Evolutionary conservation across 2,329 filamentous ascomycete genomes (phyloP), one percentile per base, ranked within the genome.

Genomic region (Neurospora crassa): DNA sequence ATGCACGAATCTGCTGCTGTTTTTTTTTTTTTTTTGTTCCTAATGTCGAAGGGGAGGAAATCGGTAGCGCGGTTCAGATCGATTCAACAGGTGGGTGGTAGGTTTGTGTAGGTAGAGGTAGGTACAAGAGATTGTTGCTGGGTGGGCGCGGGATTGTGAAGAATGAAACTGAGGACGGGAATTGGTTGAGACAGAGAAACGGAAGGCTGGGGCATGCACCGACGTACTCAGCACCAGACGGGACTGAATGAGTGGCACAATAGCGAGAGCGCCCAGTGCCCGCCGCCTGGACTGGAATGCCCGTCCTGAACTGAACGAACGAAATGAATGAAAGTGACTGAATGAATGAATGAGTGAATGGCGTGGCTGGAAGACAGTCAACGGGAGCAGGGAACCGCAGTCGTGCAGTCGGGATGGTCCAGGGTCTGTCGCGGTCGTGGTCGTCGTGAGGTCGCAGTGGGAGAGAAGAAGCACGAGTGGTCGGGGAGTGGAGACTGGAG

Each of bases 351-450:
- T 29, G n/a, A 70, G 68, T 42, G 68, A 70, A 70, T 69, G 45
- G 72, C 76, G 76, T 77, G 75, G 75, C 75, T 77, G 76, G 76
- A 76, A 76, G 74, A n/a, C n/a, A 74, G 69, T 74, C 70, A 73
- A 71, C 68, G 40, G 68, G 59, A 68, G 47, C 67, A 72, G 37
- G 63, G 42, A 42, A 59, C 53, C 53, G 53, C 53, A 63, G 53
- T 34, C 53, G 53, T 63, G 53, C 53, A 63, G 53, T 63, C 53
- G 53, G 53, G 69, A 74, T 70, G 69, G 40, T 43, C 63, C 42
- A 47, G 71, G 73, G 71, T 72, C 34, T 37, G 34, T 37, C n/a
- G 69, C 37, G n/a, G 24, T 20, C 20, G 18, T 41, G 8, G 20
- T 20, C 5, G 29, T 53, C 29, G 34, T 37, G 7, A 7, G 34